These are phyloP conservation scores for Sporothrix euskadiensis DNA, from an alignment of 2,329 filamentous ascomycete genomes.

Conservation along the genomic window DNA sequence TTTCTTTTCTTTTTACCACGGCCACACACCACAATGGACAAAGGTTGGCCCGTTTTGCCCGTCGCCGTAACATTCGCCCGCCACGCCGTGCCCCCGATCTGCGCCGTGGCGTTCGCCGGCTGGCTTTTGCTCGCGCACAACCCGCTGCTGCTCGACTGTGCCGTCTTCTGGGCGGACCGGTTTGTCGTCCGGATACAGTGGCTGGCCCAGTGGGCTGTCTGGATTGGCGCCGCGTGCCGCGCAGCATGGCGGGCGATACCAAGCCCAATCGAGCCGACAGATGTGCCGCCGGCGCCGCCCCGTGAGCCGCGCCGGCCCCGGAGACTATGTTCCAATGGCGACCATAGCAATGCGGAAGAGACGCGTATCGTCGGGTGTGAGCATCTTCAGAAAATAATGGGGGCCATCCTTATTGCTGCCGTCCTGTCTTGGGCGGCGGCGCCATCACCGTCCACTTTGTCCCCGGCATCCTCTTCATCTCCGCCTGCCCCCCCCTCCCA, in stretches of 20 bases:
- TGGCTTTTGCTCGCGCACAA: slow-evolving; percentile 8
- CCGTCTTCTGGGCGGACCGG: not conserved
- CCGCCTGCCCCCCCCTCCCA: not conserved
- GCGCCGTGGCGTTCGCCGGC: not conserved
- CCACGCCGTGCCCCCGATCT: not conserved
- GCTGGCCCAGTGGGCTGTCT: not conserved
- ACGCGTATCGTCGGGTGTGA: slow-evolving; percentile 21
- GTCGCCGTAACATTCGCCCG: slow-evolving; percentile 2
- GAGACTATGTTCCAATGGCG: slow-evolving; percentile 24
- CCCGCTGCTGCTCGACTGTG: slow-evolving; percentile 1
- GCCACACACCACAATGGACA: not conserved
- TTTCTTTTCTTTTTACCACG: not conserved
- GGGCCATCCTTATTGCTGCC: not conserved
- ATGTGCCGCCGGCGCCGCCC: not conserved
- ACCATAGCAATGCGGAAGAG: slow-evolving; percentile 23
- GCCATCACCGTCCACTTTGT: not conserved
- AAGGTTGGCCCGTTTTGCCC: not conserved
- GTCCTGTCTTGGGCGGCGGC: not conserved
- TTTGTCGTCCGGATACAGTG: not conserved
- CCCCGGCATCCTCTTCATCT: not conserved
- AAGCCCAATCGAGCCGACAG: not conserved
- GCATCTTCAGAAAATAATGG: slow-evolving; percentile 5
- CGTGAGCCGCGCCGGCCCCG: not conserved
- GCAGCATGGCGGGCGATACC: not conserved
- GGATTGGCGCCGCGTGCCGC: not conserved